Conservation (phyloP, 2,329 filamentous ascomycete genomes). For the Sporothrix phasma region DNA sequence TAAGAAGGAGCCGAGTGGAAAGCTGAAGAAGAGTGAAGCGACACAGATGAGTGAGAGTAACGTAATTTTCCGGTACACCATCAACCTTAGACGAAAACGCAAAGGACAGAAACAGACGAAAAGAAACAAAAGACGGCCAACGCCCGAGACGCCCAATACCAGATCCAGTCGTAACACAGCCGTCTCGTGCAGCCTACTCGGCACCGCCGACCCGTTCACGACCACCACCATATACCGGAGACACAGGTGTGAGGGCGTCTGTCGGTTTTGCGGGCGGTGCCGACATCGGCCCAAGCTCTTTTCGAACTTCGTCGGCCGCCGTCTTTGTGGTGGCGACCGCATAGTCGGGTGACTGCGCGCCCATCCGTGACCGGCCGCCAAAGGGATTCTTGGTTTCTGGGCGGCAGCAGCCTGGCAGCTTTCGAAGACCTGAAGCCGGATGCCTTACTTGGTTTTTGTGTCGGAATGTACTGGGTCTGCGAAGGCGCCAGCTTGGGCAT, state of each 20-base stretch:
- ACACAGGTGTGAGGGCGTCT: not conserved
- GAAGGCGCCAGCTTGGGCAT: conserved; percentile 3
- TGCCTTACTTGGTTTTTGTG: not conserved
- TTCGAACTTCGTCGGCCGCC: not conserved
- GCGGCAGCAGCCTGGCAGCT: not conserved
- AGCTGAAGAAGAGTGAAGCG: not conserved
- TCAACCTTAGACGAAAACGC: not conserved
- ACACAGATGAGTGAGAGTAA: conserved; percentile 6
- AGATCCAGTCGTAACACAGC: not conserved
- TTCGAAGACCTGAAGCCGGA: not conserved
- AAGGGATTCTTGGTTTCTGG: not conserved
- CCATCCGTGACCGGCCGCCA: not conserved
- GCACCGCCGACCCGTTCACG: not conserved
- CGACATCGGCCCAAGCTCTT: not conserved
- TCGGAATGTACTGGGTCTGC: not conserved
- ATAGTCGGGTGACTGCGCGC: not conserved
- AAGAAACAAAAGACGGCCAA: too few species aligned
- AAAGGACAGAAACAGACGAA: not conserved
- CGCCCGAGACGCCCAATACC: not conserved
- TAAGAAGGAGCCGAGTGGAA: not conserved
- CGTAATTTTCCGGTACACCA: not conserved
- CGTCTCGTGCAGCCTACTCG: not conserved
- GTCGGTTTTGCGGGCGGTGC: not conserved
- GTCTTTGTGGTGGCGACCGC: not conserved
- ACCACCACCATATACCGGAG: not conserved